These are phyloP conservation scores for Poa pratensis DNA, from an alignment of 176 grass and related monocot genomes.

Conservation along the genomic window DNA sequence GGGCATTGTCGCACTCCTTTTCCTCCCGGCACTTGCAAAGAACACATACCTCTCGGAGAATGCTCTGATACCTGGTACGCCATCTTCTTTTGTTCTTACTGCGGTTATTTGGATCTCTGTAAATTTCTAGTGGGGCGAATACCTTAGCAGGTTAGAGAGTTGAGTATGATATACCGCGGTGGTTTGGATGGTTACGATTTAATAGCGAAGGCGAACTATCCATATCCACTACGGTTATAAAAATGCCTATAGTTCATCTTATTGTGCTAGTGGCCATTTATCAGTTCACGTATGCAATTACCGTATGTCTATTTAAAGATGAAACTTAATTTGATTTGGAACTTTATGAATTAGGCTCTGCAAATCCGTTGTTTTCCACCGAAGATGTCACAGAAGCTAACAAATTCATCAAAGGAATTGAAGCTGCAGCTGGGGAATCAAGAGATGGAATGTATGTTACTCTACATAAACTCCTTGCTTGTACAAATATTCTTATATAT, in stretches of 20 bases:
- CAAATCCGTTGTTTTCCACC: conserved; percentile 82
- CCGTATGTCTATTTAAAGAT: conserved; percentile 6
- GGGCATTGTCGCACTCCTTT: conserved; percentile 61
- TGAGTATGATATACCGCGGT: not conserved
- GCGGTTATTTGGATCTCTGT: not conserved
- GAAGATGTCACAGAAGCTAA: conserved; percentile 73
- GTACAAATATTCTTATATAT: not conserved
- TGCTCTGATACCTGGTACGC: conserved; percentile 87
- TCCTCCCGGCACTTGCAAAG: conserved; percentile 84
- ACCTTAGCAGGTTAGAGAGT: conserved; percentile 7
- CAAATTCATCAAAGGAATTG: conserved; percentile 70
- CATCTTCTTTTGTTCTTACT: not conserved
- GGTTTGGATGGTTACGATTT: not conserved
- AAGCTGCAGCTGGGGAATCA: conserved; percentile 43
- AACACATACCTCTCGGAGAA: conserved; percentile 97
- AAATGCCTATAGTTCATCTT: not conserved
- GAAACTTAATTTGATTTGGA: not conserved
- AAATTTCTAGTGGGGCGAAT: not conserved
- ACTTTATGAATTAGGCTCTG: conserved; percentile 66
- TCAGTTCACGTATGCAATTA: not conserved
- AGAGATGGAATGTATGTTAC: conserved; percentile 48
- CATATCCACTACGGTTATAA: not conserved
- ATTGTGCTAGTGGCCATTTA: conserved; percentile 17
- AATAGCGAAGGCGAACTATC: not conserved
- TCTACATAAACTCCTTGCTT: conserved; percentile 28